A percentile compares a stretch with the other conserved stretches of the same genome.
These are phyloP conservation scores for Leccinum disarticulatum DNA, from an alignment of 768 basidiomycete species.

Conservation along the genomic window DNA sequence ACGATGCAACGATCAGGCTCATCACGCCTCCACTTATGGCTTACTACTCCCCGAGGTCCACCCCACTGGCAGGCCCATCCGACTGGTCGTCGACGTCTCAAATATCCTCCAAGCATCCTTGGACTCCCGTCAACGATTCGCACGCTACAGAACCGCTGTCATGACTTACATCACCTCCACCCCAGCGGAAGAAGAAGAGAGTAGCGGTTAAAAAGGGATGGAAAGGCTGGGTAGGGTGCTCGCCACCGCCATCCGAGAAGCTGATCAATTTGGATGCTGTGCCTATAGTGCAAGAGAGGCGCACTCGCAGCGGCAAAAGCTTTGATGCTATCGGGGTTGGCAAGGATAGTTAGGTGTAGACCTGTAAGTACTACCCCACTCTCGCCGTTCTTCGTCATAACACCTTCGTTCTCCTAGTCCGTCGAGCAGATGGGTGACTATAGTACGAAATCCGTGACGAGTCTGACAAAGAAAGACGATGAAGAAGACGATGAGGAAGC, in stretches of 20 bases:
- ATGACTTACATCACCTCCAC: constrained; percentile 22
- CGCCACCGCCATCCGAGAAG: constrained; percentile 75
- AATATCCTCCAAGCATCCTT: constrained; percentile 76
- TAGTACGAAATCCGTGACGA: constrained; percentile 87
- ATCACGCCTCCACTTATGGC: constrained; percentile 70
- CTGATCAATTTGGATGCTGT: constrained; percentile 79
- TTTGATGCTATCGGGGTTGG: constrained; percentile 84
- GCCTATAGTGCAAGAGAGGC: constrained; percentile 66
- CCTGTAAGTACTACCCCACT: constrained; percentile 38
- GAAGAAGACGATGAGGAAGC: constrained; percentile 53
- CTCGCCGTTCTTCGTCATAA: no score
- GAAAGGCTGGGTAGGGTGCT: constrained; percentile 92
- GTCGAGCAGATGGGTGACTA: no score
- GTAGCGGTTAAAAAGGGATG: constrained; percentile 77
- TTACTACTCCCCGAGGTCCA: constrained; percentile 68
- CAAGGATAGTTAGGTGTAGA: constrained; percentile 73
- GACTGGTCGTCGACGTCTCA: constrained; percentile 70
- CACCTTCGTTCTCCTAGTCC: no score
- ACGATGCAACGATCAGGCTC: no score
- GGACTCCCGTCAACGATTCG: constrained; percentile 67
- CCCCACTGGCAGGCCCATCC: constrained; percentile 76
- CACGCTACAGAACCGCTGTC: constrained; percentile 32
- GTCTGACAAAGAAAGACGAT: constrained; percentile 73
- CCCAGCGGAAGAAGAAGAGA: constrained; percentile 53
- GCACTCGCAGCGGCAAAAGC: constrained; percentile 81